Conservation (phyloP, 2,329 filamentous ascomycete genomes). For the Cercospora beticola region DNA sequence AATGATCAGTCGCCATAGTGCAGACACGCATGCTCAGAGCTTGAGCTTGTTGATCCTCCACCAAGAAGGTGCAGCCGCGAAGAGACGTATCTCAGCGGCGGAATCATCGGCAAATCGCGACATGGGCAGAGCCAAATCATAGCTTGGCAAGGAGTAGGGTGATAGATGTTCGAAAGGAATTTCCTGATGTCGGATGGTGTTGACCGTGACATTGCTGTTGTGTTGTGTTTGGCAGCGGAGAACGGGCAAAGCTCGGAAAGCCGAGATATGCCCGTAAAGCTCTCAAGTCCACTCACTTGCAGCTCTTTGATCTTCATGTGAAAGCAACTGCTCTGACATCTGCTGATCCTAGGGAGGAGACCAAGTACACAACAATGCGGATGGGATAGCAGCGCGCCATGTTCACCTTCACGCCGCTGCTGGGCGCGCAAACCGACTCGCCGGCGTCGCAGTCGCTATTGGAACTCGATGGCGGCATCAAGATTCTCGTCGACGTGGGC, state of each 20-base stretch:
- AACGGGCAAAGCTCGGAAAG: background rate
- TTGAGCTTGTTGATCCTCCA: background rate
- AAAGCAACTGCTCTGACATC: background rate
- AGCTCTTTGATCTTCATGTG: conserved; percentile 3
- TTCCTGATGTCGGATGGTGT: background rate
- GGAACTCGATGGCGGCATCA: conserved; percentile 94
- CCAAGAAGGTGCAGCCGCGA: background rate
- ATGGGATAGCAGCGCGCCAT: conserved; percentile 51
- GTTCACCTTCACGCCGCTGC: conserved; percentile 93
- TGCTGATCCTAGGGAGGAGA: background rate
- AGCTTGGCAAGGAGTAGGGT: background rate
- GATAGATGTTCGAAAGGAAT: background rate
- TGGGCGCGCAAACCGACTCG: conserved; percentile 85
- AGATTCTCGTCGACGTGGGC: conserved; percentile 89
- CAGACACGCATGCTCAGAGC: background rate
- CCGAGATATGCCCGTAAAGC: background rate
- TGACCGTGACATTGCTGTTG: background rate
- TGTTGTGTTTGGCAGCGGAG: background rate
- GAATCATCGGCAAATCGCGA: background rate
- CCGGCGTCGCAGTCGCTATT: conserved; percentile 90
- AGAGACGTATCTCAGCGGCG: background rate
- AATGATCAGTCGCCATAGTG: background rate
- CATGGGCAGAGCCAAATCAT: background rate
- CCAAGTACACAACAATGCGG: background rate
- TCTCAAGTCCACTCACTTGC: background rate